Base-by-base conservation (phyloP, 441 rosid species). In the Populus hybrid region DNA sequence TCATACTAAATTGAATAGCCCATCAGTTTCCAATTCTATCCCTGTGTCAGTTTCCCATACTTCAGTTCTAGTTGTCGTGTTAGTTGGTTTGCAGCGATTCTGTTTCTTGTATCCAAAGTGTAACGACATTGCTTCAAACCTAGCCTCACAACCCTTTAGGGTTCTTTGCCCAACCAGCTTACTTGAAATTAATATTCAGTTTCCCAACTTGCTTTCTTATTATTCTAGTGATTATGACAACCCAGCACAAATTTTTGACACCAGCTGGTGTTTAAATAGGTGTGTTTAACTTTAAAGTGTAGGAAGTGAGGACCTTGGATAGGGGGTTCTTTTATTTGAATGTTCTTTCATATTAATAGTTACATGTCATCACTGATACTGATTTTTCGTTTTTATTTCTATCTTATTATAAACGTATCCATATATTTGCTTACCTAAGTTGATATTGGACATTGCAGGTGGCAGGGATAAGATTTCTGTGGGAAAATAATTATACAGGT, bases 401-500 rank as follows among this genome's bases (percentile, higher is more conserved):
- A 7, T 30, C 50, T 70, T 18, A 21, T 19, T 10, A 67, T 57
- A 8, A 74, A 65, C 53, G 67, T 75, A 38, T 32, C 67, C 28
- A 19, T 18, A 12, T 77, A 63, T 34, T 69, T 28, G 26, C 68
- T 76, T 71, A 53, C 82, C 79, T 40, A 73, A 70, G 70, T 69
- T 82, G 76, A 75, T 79, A n/a, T 75, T 81, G 42, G n/a, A 74
- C 71, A 23, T 73, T 87, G 88, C 93, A 97, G 99, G 88, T 97
- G 74, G 87, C 97, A 21, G 99, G 99, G 78, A 95, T 97, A 73
- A 88, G 99, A 82, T 97, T 97, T 85, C 87, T 97, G 91, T 97
- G 99, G 99, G 99, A 97, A 89, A 97, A 97, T 82, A 92, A n/a
- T 97, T 74, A 83, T 95, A 74, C 99, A 97, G 88, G n/a, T n/a